These are phyloP conservation scores for Coemansia sp. DNA, from an alignment of 192 early-diverging fungal species.

Conservation along the genomic window DNA sequence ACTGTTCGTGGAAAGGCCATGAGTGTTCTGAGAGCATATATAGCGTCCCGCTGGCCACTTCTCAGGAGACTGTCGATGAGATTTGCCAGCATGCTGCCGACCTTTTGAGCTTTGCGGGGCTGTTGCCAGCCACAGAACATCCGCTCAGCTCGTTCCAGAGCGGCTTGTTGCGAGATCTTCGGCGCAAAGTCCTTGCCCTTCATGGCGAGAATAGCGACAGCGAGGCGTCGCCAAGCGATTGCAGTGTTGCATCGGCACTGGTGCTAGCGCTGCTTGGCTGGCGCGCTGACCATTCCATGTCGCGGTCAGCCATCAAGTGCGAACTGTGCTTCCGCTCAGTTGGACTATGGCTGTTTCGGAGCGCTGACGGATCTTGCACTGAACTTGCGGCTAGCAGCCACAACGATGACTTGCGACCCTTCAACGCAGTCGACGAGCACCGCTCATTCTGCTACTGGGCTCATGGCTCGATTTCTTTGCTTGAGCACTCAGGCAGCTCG, in stretches of 20 bases:
- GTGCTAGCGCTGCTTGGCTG: conserved; percentile 47
- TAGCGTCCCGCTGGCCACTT: conserved; percentile 31
- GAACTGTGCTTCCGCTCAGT: conserved; percentile 39
- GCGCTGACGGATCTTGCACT: neutral
- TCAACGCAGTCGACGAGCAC: conserved; percentile 43
- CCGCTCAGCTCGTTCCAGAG: conserved; percentile 46
- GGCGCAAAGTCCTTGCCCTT: neutral
- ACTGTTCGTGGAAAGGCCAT: conserved; percentile 42
- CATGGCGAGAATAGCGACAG: neutral
- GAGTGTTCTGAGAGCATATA: conserved; percentile 33
- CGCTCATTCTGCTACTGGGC: conserved; percentile 54
- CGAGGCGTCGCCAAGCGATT: neutral
- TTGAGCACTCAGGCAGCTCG: neutral
- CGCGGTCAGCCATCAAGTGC: conserved; percentile 36
- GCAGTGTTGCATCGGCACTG: conserved; percentile 15
- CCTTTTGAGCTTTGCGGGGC: conserved; percentile 14
- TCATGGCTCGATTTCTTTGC: conserved; percentile 8
- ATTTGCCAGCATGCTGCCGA: conserved; percentile 34
- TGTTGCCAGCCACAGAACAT: conserved; percentile 19
- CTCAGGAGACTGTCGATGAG: conserved; percentile 31
- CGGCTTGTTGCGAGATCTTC: conserved; percentile 24
- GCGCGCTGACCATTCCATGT: conserved; percentile 19
- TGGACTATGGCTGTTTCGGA: conserved; percentile 42
- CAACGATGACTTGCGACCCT: neutral
- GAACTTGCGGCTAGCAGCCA: neutral